Base-by-base conservation (phyloP, 345 rosid genomes). In the Lepidium africanum region DNA sequence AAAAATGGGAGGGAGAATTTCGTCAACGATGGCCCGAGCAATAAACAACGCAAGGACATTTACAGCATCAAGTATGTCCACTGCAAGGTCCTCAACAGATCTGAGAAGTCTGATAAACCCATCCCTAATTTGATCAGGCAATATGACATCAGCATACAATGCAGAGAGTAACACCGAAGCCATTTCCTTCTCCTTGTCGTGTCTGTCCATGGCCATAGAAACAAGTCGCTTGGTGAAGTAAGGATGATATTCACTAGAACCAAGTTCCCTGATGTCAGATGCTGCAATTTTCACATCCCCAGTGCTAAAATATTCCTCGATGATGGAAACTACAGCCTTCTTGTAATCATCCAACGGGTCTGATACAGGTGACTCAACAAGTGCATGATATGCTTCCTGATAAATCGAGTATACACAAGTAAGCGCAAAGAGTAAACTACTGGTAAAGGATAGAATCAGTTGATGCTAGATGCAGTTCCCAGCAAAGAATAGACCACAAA, bases 161-260 rank as follows among this genome's bases (percentile, higher is more conserved):
- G 92, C 85, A 45, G 99, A 95, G 38, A 95, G 84, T 70, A 95
- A 75, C 67, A 95, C 99, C 0, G 97, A 95, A 59, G 99, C 92
- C 99, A 91, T 95, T 77, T 95, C 99, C 76, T 95, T 95, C 91
- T 95, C 96, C 81, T 91, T 95, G 69, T 95, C 96, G 79, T 86
- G 97, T 76, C 92, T 85, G 74, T 95, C 99, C 99, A 95, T 87
- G 74, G 99, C 86, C 86, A 95, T 89, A 67, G 99, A 95, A 62
- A 95, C 89, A 37, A 95, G 93, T 48, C 97, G 77, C 81, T 95
- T 95, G 23, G 90, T 82, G 68, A 94, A 87, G 69, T 89, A 91
- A 19, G 97, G 96, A 79, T 87, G 97, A 81, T 86, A 94, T 61
- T 86, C 73, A 54, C 89, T 86, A 4, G 90, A 91, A 55, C 96